Evolutionary conservation across 139 green algal genomes (phyloP), one percentile per base, ranked within the genome.

Genomic region (Auxenochlorella pyrenoidosa): DNA sequence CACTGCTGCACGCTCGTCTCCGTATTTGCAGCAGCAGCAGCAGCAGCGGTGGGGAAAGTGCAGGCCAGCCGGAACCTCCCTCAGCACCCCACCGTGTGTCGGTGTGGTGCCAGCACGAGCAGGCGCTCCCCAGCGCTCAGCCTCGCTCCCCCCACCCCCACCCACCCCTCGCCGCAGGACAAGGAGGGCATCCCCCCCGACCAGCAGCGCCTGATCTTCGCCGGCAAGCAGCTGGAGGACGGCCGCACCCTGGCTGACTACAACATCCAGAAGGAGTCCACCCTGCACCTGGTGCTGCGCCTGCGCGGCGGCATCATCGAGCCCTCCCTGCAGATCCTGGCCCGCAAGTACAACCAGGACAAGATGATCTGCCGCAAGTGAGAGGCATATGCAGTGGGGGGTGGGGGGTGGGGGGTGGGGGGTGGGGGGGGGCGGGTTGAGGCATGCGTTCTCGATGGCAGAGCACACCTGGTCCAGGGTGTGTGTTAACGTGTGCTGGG

Each of bases 351-450:
- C 95, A 99, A 99, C 95, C 93, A 96, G 89, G 97, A 99, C 91
- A 99, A 99, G 95, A 96, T 97, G 91, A 98, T 99, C 90, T 99
- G 97, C 96, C 96, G 97, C 94, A 99, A 99, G 97, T 99, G 85
- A 92, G 95, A 89, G 40, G 19, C 70, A 30, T 15, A 30, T 38
- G 54, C 54, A 13, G 10, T 63, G 54, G 28, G 65, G 36, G 26
- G 5, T 2, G 28, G 13, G 59, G 59, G 43, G 21, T n/a, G 40
- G 44, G 68, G n/a, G 43, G 32, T 43, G 43, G 60, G 40, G 41
- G 79, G 21, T n/a, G 40, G 44, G 68, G n/a, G 43, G 32, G 30
- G 28, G 13, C 10, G 68, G 16, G 68, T 24, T 43, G n/a, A 10
- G 47, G 47, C 36, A 51, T 32, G n/a, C 18, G 0, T n/a, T n/a